Base-by-base conservation (phyloP, 176 grass and related monocot genomes). In the Ampelocalamus luodianensis region DNA sequence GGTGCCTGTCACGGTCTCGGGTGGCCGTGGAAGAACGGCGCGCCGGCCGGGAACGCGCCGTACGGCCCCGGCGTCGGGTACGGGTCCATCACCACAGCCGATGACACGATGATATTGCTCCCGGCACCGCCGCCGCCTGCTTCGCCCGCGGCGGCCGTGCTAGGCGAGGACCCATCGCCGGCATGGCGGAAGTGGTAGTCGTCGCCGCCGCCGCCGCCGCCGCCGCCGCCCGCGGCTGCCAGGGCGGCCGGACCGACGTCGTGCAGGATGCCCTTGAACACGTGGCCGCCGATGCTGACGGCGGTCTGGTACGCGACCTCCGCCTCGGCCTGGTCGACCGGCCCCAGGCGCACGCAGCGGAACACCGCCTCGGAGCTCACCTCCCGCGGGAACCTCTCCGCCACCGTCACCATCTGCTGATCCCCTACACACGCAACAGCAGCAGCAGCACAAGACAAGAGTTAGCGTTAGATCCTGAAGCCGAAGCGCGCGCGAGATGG, bases 241-340 rank as follows among this genome's bases (percentile, higher is more conserved):
- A 91, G 51, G 29, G 78, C 36, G 22, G 87, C 90, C 3, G 91
- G 91, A 0, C 96, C 96, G 76, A 92, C 88, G 65, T 95, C 96
- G 53, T 95, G 94, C 11, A 98, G 90, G 54, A 98, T 94, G 73
- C 96, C 96, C 76, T 94, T 95, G 91, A 98, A 98, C 17, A 98
- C 85, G 64, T 95, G 96, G 17, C 96, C 96, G 67, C 87, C 93
- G 70, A 98, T 98, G 78, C 84, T 91, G 71, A 98, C 91, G 6
- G 91, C 77, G 40, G 93, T 94, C 73, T 92, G 96, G 77, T 98
- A 98, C 15, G 96, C 96, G 9, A 92, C 91, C 82, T 98, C 96
- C 26, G 83, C 87, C 61, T 98, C 90, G 6, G 81, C 83, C 76
- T 92, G 89, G 44, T 98, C 96, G 8, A 98, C 63, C 14, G 91